Evolutionary conservation across 306 rosid species (phyloP).

Genomic region (Canavalia gladiata): DNA sequence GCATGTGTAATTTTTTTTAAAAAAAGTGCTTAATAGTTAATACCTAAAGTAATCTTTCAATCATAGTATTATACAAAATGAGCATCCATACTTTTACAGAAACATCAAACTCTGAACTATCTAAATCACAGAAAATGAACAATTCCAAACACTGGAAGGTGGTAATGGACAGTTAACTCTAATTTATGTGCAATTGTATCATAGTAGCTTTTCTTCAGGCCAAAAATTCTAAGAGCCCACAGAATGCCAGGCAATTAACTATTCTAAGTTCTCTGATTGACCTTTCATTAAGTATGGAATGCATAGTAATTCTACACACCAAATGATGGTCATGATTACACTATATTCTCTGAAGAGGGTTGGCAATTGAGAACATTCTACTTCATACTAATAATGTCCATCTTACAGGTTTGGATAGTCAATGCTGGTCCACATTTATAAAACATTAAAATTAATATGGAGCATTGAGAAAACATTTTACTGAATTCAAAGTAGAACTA

Average conservation of each 20-base stretch:
- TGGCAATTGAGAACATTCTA: too few relatives aligned
- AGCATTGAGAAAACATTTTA: not conserved
- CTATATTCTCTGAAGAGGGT: not conserved
- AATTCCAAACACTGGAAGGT: not conserved
- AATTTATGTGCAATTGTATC: not conserved
- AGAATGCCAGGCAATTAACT: not conserved
- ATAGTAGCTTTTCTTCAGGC: not conserved
- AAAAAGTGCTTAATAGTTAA: too few relatives aligned
- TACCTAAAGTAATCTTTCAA: slow-evolving; percentile 8
- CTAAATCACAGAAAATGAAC: slow-evolving; percentile 5
- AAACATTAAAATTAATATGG: not conserved
- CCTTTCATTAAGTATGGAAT: not conserved
- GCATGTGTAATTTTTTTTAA: not conserved
- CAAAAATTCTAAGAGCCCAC: not conserved
- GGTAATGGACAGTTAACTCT: not conserved
- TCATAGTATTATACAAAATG: not conserved
- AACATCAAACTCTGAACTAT: slow-evolving; percentile 14
- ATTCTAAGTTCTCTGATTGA: not conserved
- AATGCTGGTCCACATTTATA: too few relatives aligned
- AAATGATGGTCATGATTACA: not conserved
- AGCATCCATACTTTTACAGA: not conserved
- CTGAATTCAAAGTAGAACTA: not conserved
- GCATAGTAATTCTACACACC: not conserved
- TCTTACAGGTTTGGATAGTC: too few relatives aligned
- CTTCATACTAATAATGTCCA: too few relatives aligned